Evolutionary conservation across 805 yeast species (phyloP).

Genomic region (Zygosaccharomyces rouxii): DNA sequence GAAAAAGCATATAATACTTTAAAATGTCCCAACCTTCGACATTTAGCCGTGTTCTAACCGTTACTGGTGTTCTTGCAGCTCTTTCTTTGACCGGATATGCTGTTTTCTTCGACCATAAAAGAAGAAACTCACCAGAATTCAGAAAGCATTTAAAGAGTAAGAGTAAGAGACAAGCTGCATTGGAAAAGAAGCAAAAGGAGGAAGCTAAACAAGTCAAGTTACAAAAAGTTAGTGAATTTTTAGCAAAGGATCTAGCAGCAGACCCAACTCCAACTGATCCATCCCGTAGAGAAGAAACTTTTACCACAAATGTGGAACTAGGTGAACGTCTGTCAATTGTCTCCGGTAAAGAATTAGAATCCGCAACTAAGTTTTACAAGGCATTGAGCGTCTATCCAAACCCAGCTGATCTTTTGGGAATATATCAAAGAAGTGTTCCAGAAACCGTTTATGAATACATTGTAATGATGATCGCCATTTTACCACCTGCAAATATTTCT

Average conservation of each 20-base stretch:
- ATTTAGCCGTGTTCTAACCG: constrained; percentile 25
- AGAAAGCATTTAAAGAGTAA: constrained; percentile 68
- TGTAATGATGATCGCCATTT: constrained; percentile 82
- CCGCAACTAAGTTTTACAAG: constrained; percentile 89
- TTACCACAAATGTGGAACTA: constrained; percentile 74
- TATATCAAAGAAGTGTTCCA: constrained; percentile 86
- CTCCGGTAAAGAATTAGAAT: constrained; percentile 67
- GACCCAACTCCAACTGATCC: constrained; percentile 75
- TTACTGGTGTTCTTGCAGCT: constrained; percentile 43
- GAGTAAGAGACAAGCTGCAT: constrained; percentile 56
- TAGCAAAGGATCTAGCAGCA: constrained; percentile 57
- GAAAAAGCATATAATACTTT: neutral
- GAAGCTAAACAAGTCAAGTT: constrained; percentile 58
- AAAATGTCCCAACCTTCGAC: constrained; percentile 25
- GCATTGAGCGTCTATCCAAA: constrained; percentile 91
- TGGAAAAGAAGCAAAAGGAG: constrained; percentile 49
- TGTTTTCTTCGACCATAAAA: constrained; percentile 83
- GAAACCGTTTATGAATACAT: constrained; percentile 76
- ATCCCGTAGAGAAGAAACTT: constrained; percentile 67
- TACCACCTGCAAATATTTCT: constrained; percentile 80
- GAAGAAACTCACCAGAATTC: constrained; percentile 79
- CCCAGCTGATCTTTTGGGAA: constrained; percentile 85
- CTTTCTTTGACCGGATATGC: constrained; percentile 69
- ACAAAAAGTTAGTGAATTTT: constrained; percentile 54
- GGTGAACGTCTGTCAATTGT: constrained; percentile 77